phyloP scores from a whole-genome alignment of 257 asterid species.

The Scutellaria galericulata region DNA sequence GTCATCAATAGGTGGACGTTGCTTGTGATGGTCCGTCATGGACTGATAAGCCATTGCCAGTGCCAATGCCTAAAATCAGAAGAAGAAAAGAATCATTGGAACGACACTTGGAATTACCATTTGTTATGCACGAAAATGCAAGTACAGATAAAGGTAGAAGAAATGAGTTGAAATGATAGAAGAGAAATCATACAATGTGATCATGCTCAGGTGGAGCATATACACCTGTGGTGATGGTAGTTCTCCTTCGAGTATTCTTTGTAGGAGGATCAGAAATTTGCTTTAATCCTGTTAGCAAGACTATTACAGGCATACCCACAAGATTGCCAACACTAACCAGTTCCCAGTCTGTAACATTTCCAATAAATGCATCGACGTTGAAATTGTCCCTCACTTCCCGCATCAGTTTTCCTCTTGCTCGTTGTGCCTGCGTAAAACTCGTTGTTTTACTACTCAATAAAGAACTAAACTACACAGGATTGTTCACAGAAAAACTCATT shows the following conservation, averaged over 20 bases:
- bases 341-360: constrained; percentile 91
- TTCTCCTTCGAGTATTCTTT: constrained; percentile 58
- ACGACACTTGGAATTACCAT: not conserved
- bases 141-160: not conserved
- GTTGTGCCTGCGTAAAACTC: constrained; percentile 64
- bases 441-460: not conserved
- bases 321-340: constrained; percentile 80
- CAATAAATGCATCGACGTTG: constrained; percentile 80
- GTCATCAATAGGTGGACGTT: constrained; percentile 79
- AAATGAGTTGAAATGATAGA: not conserved
- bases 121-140: not conserved
- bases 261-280: constrained; percentile 64
- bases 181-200: constrained; percentile 66
- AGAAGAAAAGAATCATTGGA: not conserved
- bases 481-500: not conserved
- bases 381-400: constrained; percentile 68
- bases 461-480: not conserved
- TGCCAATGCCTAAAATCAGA: constrained; percentile 69
- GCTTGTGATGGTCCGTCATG: constrained; percentile 73
- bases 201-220: constrained; percentile 87
- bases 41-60: constrained; percentile 90
- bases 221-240: constrained; percentile 77
- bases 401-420: constrained; percentile 82
- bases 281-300: constrained; percentile 81
- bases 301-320: constrained; percentile 85